Evolutionary conservation across 164 flowering plant genomes (phyloP).

Genomic region (Warburgia ugandensis): DNA sequence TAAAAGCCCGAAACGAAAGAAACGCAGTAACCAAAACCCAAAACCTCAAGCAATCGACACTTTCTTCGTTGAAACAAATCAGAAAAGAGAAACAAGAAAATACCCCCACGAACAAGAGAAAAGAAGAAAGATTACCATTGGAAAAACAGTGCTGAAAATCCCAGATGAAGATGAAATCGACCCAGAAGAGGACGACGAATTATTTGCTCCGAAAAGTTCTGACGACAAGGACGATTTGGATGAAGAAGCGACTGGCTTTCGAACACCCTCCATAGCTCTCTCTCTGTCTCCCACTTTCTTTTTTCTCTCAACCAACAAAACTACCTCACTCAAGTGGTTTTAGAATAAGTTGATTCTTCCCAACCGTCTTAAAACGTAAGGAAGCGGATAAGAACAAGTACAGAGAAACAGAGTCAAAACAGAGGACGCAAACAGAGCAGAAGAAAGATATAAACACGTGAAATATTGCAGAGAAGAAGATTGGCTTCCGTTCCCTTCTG

Average conservation of each 20-base stretch:
- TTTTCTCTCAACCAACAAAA: slow-evolving; percentile 14
- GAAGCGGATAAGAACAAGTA: slow-evolving; percentile 7
- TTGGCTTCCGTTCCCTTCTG: background rate
- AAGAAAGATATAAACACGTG: background rate
- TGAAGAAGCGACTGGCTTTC: slow-evolving; percentile 27
- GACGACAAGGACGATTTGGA: slow-evolving; percentile 46
- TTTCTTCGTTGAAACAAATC: background rate
- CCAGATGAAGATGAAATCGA: slow-evolving; percentile 14
- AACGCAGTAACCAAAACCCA: no score
- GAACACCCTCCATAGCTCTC: slow-evolving; percentile 39
- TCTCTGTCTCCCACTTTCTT: slow-evolving; percentile 1
- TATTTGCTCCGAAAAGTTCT: slow-evolving; percentile 46
- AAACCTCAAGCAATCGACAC: no score
- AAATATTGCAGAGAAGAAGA: background rate
- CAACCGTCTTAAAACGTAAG: background rate
- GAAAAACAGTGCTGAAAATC: slow-evolving; percentile 42
- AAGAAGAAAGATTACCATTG: background rate
- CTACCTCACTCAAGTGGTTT: slow-evolving; percentile 4
- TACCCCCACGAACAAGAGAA: no score
- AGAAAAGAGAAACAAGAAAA: background rate
- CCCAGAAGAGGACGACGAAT: slow-evolving; percentile 16
- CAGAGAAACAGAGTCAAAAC: slow-evolving; percentile 13
- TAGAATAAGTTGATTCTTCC: background rate
- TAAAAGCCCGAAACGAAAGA: no score
- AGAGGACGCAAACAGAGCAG: slow-evolving; percentile 11